A percentile compares a stretch with the other conserved stretches of the same genome.
Conservation (phyloP, 257 asterid species). For the Oldenlandia corymbosa region DNA sequence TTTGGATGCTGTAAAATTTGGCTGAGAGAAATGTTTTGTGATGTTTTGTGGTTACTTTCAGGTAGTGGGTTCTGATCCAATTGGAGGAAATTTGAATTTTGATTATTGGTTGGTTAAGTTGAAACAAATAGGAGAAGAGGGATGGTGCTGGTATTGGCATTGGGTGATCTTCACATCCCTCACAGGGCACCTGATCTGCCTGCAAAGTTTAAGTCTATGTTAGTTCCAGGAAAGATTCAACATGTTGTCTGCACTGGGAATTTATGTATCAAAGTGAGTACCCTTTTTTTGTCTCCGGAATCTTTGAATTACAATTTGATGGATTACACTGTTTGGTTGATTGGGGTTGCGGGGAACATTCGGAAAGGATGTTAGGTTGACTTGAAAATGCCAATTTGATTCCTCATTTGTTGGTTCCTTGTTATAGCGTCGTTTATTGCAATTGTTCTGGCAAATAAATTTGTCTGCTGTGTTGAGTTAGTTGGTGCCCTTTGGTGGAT, state of each 20-base stretch:
- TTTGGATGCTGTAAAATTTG: background rate
- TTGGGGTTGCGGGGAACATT: background rate
- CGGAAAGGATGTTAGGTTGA: background rate
- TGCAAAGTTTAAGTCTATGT: constrained; percentile 93
- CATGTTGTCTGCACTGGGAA: constrained; percentile 89
- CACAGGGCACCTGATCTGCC: constrained; percentile 95
- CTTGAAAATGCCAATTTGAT: background rate
- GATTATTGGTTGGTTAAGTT: constrained; percentile 12
- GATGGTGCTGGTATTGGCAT: constrained; percentile 93
- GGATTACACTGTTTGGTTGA: background rate
- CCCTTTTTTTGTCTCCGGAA: background rate
- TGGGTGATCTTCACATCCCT: constrained; percentile 97
- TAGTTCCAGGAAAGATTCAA: constrained; percentile 97
- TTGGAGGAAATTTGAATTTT: constrained; percentile 9
- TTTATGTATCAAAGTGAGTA: constrained; percentile 65
- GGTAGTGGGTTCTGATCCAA: constrained; percentile 20
- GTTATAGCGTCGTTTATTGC: background rate
- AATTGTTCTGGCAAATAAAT: background rate
- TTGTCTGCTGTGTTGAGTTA: background rate
- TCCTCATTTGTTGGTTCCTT: background rate
- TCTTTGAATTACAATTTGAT: background rate
- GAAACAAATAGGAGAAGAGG: constrained; percentile 7
- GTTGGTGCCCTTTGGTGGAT: constrained; percentile 1
- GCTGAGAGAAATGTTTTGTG: background rate
- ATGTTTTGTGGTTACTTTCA: constrained; percentile 5